Percentiles rank a stretch among this genome's conserved stretches.
Evolutionary conservation across 495 filamentous ascomycete genomes (phyloP).

Genomic region (Oleoguttula mirabilis): DNA sequence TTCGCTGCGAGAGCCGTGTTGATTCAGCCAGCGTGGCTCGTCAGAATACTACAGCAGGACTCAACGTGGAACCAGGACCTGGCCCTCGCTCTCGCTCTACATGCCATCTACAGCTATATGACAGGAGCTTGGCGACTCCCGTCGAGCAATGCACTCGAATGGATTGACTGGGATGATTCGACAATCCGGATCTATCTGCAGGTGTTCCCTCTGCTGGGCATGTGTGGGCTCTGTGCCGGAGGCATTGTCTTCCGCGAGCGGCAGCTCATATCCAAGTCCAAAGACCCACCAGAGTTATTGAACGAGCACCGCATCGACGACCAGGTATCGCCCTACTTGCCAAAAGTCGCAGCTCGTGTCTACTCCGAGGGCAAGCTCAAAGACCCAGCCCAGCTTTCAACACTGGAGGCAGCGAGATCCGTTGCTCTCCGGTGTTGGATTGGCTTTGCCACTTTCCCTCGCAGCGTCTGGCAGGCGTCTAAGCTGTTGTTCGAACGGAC

Average conservation of each 20-base stretch:
- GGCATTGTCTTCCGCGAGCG: constrained; percentile 15
- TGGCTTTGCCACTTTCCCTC: constrained; percentile 48
- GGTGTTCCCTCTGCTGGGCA: constrained; percentile 13
- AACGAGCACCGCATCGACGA: constrained; percentile 14
- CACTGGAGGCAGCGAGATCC: constrained; percentile 35
- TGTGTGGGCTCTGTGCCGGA: constrained; percentile 13
- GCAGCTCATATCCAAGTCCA: background rate
- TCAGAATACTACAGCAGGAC: constrained; percentile 1
- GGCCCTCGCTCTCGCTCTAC: background rate
- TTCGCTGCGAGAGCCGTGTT: constrained; percentile 10
- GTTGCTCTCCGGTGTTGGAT: constrained; percentile 49
- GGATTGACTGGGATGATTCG: constrained; percentile 2
- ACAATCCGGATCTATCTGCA: constrained; percentile 8
- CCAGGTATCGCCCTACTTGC: constrained; percentile 15
- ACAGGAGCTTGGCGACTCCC: constrained; percentile 10
- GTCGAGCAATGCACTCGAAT: background rate
- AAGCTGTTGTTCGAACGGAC: constrained; percentile 40
- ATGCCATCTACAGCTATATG: constrained; percentile 3
- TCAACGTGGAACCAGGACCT: constrained; percentile 14
- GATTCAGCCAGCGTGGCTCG: constrained; percentile 13
- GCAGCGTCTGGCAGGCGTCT: constrained; percentile 46
- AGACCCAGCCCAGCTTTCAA: constrained; percentile 36
- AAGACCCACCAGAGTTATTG: background rate
- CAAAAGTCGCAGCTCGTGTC: constrained; percentile 44
- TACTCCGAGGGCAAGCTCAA: constrained; percentile 37